Evolutionary conservation across 768 basidiomycete genomes (phyloP), one percentile per base, ranked within the genome.

Genomic region (Auricularia cornea): DNA sequence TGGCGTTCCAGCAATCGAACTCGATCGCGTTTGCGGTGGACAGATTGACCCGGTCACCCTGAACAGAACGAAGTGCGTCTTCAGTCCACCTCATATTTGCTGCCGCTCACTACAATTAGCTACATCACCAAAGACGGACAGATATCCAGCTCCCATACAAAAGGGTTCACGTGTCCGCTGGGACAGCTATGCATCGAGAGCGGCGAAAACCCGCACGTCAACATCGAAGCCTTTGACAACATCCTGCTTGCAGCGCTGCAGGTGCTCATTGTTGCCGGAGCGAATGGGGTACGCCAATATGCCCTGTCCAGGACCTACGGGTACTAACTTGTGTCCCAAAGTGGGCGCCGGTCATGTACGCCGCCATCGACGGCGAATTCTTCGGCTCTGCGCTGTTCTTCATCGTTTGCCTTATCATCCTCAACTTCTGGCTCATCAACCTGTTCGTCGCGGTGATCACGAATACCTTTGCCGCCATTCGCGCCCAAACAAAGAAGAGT

Each of bases 371-470:
- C 69, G 80, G 94, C 0, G 96, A 98, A 70, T 95, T 88, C 74
- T 91, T 89, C 71, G 76, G 88, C n/a, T 91, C 93, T 1, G 88
- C 83, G 66, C 78, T 94, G 64, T 98, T 92, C 77, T 97, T 92
- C 78, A 87, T 98, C 65, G 75, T 86, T 32, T 87, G 87, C 62
- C 78, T 98, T 65, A 77, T 98, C 66, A 82, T 97, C 28, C 81
- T 98, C 68, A 96, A 98, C 73, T 92, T 97, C 72, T 93, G 92
- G 92, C 80, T 96, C 63, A 88, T 95, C 79, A 94, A 94, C 72
- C 74, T 97, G 52, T 90, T 95, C 71, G 92, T 97, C 62, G 94
- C 95, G 20, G 94, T 97, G n/a, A 95, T 96, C 66, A 92, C 93
- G 31, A 90, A 93, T 70, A 91, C 92, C 0, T 98, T 98, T 72